Evolutionary conservation across 257 asterid genomes (phyloP), one percentile per base, ranked within the genome.

Genomic region (Lithospermum erythrorhizon): DNA sequence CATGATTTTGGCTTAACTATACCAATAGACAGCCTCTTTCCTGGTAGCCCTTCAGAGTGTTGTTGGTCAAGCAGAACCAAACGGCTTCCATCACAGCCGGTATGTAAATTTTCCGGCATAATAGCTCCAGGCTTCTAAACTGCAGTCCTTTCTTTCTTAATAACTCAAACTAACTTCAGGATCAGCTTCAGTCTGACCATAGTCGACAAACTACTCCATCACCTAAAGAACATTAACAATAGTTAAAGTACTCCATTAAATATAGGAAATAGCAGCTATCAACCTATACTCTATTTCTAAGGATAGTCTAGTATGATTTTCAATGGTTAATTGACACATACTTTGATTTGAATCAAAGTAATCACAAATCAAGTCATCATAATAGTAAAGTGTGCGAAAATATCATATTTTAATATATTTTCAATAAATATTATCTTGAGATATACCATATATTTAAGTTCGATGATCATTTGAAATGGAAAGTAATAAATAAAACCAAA

Each of bases 11-110:
- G 10, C 20, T 72, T 13, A 6, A 27, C 57, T 37, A n/a, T 7
- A 20, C 19, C 27, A 16, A 20, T 21, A 68, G 1, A 66, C 54
- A 63, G 86, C 95, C 98, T 83, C 81, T 88, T 91, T 20, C 95
- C 95, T 53, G 98, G 96, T 57, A 91, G 77, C 59, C 98, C 98
- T 77, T 88, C 96, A 6, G 98, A 88, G 62, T 91, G 88, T 91
- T 91, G 68, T 91, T 91, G 51, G 98, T 88, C 68, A 91, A 86
- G 83, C 96, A 88, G 68, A 96, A 91, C 70, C 98, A 96, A 71
- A 91, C 98, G 17, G 94, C 98, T 79, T 91, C 96, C 98, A 91
- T 91, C 73, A 91, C 98, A 55, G 98, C 96, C 94, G 89, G 51
- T 96, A 91, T 15, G 98, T 91, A 74, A 91, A 70, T 91, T 91